Evolutionary conservation across 257 asterid genomes (phyloP), one percentile per base, ranked within the genome.

Genomic region (Coffea eugenioides): DNA sequence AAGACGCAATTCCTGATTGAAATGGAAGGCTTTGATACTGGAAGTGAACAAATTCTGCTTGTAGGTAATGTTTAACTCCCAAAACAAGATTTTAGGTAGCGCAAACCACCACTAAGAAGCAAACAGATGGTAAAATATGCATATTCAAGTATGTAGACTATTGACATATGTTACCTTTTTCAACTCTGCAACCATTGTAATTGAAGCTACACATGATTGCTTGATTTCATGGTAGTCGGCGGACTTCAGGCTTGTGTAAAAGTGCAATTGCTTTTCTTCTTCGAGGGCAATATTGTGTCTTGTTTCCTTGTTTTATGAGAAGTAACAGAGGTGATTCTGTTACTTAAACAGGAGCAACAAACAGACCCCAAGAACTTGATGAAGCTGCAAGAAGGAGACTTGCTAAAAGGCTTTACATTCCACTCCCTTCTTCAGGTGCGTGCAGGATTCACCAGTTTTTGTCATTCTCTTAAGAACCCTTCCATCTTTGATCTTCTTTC

Each of bases 331-430:
- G 71, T 62, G 41, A 70, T 66, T 73, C 70, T 69, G 66, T 27
- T 46, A 49, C 65, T 21, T 73, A 59, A 83, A 84, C 89, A 96
- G 99, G 99, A 77, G 99, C 99, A 81, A 94, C 99, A 65, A 96
- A 96, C 82, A 90, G 98, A 82, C 98, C 99, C 80, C 99, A 96
- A 88, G 99, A 96, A 85, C 99, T 96, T 76, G 99, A 94, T 78
- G 98, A 96, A 83, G 98, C 99, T 77, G 99, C 99, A 80, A 92
- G 99, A 86, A 88, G 99, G 80, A 91, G 99, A 77, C 98, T 96
- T 82, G 92, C 97, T 51, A 96, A 96, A 90, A 88, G 99, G 86
- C 92, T 96, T 31, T 96, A 96, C 79, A 94, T 96, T 84, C 97
- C 98, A 72, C 97, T 96, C 77, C 99, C 99, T 72, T 89, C 98